Evolutionary conservation across 495 filamentous ascomycete species (phyloP).

Genomic region (Daldinia childiae): DNA sequence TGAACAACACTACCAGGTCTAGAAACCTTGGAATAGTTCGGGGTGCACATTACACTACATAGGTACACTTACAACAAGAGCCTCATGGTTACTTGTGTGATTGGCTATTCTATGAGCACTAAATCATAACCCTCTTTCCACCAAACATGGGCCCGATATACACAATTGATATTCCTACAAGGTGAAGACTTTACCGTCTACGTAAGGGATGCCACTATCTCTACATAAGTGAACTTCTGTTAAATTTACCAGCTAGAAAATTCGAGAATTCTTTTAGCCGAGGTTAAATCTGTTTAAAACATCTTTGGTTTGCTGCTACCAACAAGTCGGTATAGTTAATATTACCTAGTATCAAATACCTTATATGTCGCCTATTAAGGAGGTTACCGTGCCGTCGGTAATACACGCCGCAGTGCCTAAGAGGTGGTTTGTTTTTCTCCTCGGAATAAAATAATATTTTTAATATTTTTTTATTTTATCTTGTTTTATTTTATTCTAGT

Average conservation of each 20-base stretch:
- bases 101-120: neutral
- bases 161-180: neutral
- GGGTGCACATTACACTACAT: too few relatives aligned
- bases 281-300: neutral
- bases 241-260: neutral
- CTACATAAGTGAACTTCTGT: neutral
- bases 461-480: conserved; percentile 5
- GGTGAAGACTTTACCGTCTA: neutral
- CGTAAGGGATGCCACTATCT: neutral
- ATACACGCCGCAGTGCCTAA: neutral
- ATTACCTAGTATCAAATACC: neutral
- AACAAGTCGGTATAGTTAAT: neutral
- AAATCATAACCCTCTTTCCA: neutral
- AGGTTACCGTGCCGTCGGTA: neutral
- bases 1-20: too few relatives aligned
- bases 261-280: neutral
- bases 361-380: neutral
- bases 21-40: too few relatives aligned
- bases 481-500: neutral
- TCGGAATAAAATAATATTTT: neutral
- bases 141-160: neutral
- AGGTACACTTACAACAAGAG: too few relatives aligned
- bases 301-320: neutral
- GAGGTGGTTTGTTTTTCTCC: too few relatives aligned
- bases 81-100: neutral